Evolutionary conservation across 2,329 filamentous ascomycete genomes (phyloP), one percentile per base, ranked within the genome.

Genomic region (Fusarium fracticaudum): DNA sequence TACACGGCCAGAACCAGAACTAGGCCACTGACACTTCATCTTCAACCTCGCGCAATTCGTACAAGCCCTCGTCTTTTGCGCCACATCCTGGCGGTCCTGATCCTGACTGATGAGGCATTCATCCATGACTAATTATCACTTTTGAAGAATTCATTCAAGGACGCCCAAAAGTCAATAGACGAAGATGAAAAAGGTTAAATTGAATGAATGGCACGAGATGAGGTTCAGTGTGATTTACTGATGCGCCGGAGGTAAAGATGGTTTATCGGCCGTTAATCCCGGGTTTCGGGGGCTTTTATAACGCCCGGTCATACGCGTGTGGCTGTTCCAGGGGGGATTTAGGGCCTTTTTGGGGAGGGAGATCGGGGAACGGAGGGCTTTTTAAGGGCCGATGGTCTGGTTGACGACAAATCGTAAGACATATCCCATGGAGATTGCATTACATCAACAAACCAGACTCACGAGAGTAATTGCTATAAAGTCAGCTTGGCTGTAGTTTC

Each of bases 21-120:
- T 70, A 38, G 77, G 78, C 81, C 81, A 83, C 29, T 78, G 78
- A 54, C 82, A 83, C 53, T 80, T 83, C 72, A 82, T 83, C 74
- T 83, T 83, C 17, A 83, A 73, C 29, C 78, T 77, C 35, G 80
- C 82, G 67, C 82, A 83, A 40, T 76, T 81, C 18, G 64, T 73
- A 61, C 81, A 83, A 11, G 82, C 82, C 58, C 82, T 79, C n/a
- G 72, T 57, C 67, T 80, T 81, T 0, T 48, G 64, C n/a, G 29
- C 33, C 24, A 14, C 33, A 24, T 71, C 63, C 15, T 45, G 37
- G 31, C 51, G 58, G 44, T 33, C 57, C 13, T 60, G 54, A 37
- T 66, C 64, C 45, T 64, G 66, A 44, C 59, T 76, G n/a, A 76
- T 54, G 33, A 78, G 69, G 48, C 64, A 67, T 31, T 78, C 73